phyloP scores from a whole-genome alignment of 2,329 filamentous ascomycete genomes.

The Arthrinium phaeospermum region DNA sequence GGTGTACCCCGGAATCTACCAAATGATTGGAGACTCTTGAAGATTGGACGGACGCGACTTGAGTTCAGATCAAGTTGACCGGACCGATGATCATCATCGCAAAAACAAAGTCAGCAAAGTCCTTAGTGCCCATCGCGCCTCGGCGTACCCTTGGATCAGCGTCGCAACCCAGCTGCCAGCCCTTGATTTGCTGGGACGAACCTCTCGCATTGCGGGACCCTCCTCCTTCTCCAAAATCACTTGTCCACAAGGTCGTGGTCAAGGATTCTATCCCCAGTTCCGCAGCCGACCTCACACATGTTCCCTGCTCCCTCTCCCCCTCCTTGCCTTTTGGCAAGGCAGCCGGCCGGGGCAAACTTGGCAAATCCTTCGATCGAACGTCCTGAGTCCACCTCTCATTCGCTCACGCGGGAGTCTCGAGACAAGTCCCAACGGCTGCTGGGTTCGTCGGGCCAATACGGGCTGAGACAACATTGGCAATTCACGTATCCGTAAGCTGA shows the following conservation, averaged over 20 bases:
- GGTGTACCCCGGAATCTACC: constrained; percentile 13
- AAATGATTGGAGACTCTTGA: constrained; percentile 13
- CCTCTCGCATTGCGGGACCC: not conserved
- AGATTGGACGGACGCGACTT: not conserved
- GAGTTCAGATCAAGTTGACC: not conserved
- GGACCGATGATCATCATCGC: constrained; percentile 15
- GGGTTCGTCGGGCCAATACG: not conserved
- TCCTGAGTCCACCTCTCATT: constrained; percentile 12
- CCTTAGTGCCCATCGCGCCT: not conserved
- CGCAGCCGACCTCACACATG: not conserved
- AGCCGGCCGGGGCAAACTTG: not conserved
- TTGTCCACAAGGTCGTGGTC: constrained; percentile 1
- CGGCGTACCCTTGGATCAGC: constrained; percentile 8
- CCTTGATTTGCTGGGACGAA: constrained; percentile 4
- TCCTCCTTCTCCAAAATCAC: constrained; percentile 10
- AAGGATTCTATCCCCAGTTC: constrained; percentile 5
- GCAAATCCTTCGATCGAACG: constrained; percentile 5
- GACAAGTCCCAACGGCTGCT: not conserved
- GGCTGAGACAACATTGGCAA: constrained; percentile 10
- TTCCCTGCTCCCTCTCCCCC: not conserved
- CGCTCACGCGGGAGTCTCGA: not conserved
- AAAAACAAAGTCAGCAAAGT: constrained; percentile 4
- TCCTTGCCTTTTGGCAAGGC: not conserved
- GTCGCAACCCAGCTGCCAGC: not conserved
- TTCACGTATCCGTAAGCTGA: not conserved